These are phyloP conservation scores for Fusarium verticillioides DNA, from an alignment of 2,329 filamentous ascomycete genomes.

Conservation along the genomic window DNA sequence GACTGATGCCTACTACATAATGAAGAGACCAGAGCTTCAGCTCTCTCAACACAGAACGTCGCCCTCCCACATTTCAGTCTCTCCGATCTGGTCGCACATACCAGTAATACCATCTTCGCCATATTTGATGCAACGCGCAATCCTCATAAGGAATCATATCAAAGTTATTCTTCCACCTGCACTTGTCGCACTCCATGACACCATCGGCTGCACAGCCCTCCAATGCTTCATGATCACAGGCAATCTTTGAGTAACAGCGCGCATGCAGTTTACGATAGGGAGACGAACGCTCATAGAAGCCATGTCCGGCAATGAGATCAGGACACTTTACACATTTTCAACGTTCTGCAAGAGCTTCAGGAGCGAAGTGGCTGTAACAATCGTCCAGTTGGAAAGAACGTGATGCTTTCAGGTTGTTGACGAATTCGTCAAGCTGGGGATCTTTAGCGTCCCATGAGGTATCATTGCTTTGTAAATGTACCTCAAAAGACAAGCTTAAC, in stretches of 20 bases:
- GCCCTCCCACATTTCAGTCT: neutral
- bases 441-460: neutral
- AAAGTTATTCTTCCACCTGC: neutral
- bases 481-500: neutral
- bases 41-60: too few species aligned
- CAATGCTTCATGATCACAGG: neutral
- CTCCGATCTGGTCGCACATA: neutral
- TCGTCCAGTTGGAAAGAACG: neutral
- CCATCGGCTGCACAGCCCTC: neutral
- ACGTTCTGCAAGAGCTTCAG: rapidly evolving
- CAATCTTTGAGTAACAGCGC: neutral
- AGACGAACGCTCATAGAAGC: neutral
- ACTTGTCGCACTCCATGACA: neutral
- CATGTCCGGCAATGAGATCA: rapidly evolving
- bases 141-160: neutral
- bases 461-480: rapidly evolving
- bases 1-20: too few species aligned
- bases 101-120: neutral
- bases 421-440: neutral
- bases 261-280: neutral
- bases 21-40: neutral
- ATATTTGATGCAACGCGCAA: neutral
- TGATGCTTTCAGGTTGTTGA: rapidly evolving
- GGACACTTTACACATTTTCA: neutral
- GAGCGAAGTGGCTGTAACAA: neutral